Evolutionary conservation across 2,329 filamentous ascomycete genomes (phyloP).

Genomic region (Hortaea werneckii): DNA sequence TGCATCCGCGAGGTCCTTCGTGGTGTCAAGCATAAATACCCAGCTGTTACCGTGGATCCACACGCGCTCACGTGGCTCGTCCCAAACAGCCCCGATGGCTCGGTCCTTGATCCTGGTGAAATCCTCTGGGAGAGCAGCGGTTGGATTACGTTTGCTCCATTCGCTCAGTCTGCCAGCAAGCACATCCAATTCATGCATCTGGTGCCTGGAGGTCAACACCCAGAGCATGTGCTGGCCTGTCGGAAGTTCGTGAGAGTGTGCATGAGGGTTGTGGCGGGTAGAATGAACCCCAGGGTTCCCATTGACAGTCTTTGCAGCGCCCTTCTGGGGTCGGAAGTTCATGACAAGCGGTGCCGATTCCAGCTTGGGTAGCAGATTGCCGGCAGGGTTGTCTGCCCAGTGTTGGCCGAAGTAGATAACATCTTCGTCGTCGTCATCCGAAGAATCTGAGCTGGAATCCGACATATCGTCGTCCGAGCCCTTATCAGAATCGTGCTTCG

Average conservation of each 20-base stretch:
- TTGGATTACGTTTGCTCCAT: slow-evolving; percentile 78
- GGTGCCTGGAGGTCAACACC: slow-evolving; percentile 52
- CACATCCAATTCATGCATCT: slow-evolving; percentile 71
- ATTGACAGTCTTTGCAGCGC: slow-evolving; percentile 24
- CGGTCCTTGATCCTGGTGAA: slow-evolving; percentile 68
- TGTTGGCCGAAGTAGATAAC: slow-evolving; percentile 48
- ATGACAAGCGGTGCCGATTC: slow-evolving; percentile 36
- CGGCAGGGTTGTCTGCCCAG: slow-evolving; percentile 66
- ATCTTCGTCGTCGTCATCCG: slow-evolving; percentile 37
- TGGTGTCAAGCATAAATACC: slow-evolving; percentile 85
- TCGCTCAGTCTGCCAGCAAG: slow-evolving; percentile 65
- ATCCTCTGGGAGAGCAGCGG: slow-evolving; percentile 60
- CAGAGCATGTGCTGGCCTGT: slow-evolving; percentile 45
- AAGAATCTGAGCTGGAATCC: slow-evolving; percentile 25
- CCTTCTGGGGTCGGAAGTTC: slow-evolving; percentile 33
- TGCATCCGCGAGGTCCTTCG: slow-evolving; percentile 49
- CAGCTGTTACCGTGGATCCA: slow-evolving; percentile 85
- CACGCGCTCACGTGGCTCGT: slow-evolving; percentile 51
- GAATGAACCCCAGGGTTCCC: slow-evolving; percentile 41
- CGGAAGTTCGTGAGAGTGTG: slow-evolving; percentile 48
- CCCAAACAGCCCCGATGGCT: slow-evolving; percentile 78
- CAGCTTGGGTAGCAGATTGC: slow-evolving; percentile 34
- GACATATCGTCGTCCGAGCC: slow-evolving; percentile 17
- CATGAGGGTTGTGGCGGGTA: slow-evolving; percentile 41
- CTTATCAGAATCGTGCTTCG: slow-evolving; percentile 18